phyloP scores from a whole-genome alignment of 2,329 filamentous ascomycete species.

The Huntiella moniliformis region DNA sequence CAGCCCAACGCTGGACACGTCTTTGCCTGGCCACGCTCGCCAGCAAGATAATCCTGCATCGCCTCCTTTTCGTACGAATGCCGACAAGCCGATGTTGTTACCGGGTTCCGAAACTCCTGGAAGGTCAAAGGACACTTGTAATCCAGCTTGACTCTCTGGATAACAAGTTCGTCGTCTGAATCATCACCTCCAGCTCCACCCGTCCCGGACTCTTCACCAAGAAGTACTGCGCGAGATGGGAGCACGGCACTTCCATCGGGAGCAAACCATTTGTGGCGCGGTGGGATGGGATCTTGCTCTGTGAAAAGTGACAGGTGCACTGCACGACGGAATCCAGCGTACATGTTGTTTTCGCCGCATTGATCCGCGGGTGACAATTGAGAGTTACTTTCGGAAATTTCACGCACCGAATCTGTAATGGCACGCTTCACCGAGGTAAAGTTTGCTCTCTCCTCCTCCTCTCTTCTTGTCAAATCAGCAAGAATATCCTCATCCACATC shows the following conservation, averaged over 20 bases:
- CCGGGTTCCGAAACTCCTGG: conserved; percentile 43
- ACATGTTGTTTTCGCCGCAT: conserved; percentile 39
- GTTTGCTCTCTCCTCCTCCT: neutral
- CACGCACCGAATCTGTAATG: neutral
- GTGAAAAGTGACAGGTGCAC: conserved; percentile 36
- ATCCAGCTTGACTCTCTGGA: conserved; percentile 43
- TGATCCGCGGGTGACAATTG: conserved; percentile 24
- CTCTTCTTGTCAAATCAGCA: neutral
- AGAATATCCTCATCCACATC: neutral
- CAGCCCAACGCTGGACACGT: conserved; percentile 4
- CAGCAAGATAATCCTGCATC: conserved; percentile 39
- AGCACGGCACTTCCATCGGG: conserved; percentile 24
- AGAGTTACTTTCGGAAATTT: conserved; percentile 14
- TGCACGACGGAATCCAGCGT: conserved; percentile 37
- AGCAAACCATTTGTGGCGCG: conserved; percentile 36
- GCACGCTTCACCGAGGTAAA: neutral
- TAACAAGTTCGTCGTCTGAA: conserved; percentile 49
- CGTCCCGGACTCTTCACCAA: conserved; percentile 24
- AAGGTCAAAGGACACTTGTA: conserved; percentile 54
- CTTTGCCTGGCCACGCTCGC: conserved; percentile 26
- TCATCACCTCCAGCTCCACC: conserved; percentile 30
- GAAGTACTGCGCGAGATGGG: conserved; percentile 11
- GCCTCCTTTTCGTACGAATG: conserved; percentile 53
- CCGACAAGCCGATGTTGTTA: conserved; percentile 46
- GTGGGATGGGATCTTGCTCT: conserved; percentile 31